A percentile compares a stretch with the other conserved stretches of the same genome.
Evolutionary conservation across 2,329 filamentous ascomycete genomes (phyloP).

Genomic region (Fusarium albosuccineum): DNA sequence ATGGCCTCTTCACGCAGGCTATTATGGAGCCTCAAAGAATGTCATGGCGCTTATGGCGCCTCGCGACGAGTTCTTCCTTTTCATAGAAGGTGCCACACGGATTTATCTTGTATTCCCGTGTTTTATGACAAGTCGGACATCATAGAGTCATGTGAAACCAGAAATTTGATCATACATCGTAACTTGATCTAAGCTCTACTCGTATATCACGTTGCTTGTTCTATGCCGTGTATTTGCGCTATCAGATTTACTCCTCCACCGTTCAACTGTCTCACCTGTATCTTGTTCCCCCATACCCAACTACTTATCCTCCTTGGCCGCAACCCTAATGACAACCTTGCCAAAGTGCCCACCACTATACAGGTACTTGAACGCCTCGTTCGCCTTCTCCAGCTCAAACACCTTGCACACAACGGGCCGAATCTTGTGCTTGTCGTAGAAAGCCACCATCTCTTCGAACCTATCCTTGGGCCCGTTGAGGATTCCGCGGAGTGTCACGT

Average conservation of each 20-base stretch:
- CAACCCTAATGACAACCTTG: slow-evolving; percentile 65
- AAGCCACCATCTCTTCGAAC: slow-evolving; percentile 66
- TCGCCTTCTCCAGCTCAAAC: slow-evolving; percentile 61
- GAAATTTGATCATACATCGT: neutral
- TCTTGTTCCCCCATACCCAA: neutral
- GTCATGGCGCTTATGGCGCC: too few relatives aligned
- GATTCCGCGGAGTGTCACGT: slow-evolving; percentile 66
- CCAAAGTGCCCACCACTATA: slow-evolving; percentile 68
- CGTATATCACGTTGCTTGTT: neutral
- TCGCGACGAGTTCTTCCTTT: too few relatives aligned
- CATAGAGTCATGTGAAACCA: neutral
- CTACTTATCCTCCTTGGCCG: slow-evolving; percentile 39
- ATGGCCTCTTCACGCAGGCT: too few relatives aligned
- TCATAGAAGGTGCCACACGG: too few relatives aligned
- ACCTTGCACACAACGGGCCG: slow-evolving; percentile 62
- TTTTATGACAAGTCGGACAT: too few relatives aligned
- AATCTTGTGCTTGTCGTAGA: slow-evolving; percentile 60
- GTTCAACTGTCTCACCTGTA: neutral
- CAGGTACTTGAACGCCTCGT: slow-evolving; percentile 66
- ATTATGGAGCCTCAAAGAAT: too few relatives aligned
- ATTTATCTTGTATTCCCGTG: too few relatives aligned
- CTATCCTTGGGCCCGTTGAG: slow-evolving; percentile 70
- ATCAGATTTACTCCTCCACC: neutral
- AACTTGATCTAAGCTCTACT: neutral
- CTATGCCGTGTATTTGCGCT: neutral